phyloP scores from a whole-genome alignment of 1,284 basidiomycete species.

The Earliella scabrosa region DNA sequence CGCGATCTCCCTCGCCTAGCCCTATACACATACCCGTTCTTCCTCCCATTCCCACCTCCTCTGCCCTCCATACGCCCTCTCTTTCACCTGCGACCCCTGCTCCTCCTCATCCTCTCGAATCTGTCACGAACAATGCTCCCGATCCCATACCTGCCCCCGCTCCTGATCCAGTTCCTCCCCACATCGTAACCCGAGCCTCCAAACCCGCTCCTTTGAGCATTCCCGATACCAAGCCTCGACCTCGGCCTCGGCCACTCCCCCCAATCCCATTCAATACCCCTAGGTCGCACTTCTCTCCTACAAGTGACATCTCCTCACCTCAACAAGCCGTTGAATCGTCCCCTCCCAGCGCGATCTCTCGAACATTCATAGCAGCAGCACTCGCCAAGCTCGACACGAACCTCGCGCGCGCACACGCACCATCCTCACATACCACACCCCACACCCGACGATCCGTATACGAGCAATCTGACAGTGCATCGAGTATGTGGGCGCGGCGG shows the following conservation, averaged over 20 bases:
- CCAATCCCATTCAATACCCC: too few species aligned
- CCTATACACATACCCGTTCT: too few species aligned
- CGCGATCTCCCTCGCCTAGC: too few species aligned
- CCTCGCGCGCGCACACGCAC: not conserved
- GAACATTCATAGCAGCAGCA: not conserved
- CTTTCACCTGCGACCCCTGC: too few species aligned
- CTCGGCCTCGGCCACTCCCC: too few species aligned
- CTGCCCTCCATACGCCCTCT: not conserved
- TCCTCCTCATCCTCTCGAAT: not conserved
- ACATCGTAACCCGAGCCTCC: too few species aligned
- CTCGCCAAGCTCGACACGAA: not conserved
- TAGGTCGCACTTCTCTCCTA: too few species aligned
- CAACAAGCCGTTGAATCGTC: not conserved
- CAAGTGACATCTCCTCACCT: not conserved
- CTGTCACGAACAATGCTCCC: not conserved
- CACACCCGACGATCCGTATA: not conserved
- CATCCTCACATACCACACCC: not conserved
- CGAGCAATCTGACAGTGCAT: conserved; percentile 5
- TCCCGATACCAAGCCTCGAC: too few species aligned
- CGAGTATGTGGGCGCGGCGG: conserved; percentile 14
- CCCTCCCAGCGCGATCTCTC: not conserved
- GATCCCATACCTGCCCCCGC: not conserved
- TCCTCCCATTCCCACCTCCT: not conserved
- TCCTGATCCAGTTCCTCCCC: too few species aligned
- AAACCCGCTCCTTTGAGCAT: too few species aligned